Evolutionary conservation across 371 early-diverging fungal genomes (phyloP).

Genomic region (Actinomortierella wolfii): DNA sequence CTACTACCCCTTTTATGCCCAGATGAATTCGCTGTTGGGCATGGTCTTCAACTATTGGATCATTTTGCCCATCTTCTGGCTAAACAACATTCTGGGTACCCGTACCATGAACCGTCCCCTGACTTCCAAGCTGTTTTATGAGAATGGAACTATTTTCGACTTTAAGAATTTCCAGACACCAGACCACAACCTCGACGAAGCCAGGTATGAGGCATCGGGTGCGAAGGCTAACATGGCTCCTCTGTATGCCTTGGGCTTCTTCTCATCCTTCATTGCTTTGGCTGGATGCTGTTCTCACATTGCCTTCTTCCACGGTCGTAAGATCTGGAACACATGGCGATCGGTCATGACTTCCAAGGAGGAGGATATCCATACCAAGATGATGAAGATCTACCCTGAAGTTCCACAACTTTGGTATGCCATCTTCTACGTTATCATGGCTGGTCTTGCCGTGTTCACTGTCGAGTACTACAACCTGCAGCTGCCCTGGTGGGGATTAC

Average conservation of each 20-base stretch:
- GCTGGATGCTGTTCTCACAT: conserved; percentile 70
- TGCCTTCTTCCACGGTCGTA: conserved; percentile 51
- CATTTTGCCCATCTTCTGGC: conserved; percentile 68
- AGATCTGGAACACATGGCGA: conserved; percentile 49
- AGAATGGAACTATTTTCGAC: conserved; percentile 53
- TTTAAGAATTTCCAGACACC: conserved; percentile 54
- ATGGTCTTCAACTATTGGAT: conserved; percentile 73
- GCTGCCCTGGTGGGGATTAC: conserved; percentile 72
- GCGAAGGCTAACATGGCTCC: conserved; percentile 75
- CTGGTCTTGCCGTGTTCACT: conserved; percentile 57
- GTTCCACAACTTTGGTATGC: conserved; percentile 81
- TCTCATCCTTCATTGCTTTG: conserved; percentile 63
- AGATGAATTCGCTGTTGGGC: conserved; percentile 43
- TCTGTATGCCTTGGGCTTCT: conserved; percentile 73
- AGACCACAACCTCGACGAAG: conserved; percentile 53
- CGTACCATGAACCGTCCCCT: conserved; percentile 56
- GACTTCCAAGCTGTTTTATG: conserved; percentile 55
- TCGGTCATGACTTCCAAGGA: conserved; percentile 31
- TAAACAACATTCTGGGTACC: conserved; percentile 65
- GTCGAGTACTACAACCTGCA: conserved; percentile 61
- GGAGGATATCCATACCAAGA: conserved; percentile 71
- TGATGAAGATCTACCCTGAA: conserved; percentile 69
- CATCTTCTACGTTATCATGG: conserved; percentile 59
- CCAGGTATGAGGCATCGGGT: conserved; percentile 54
- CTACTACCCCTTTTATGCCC: conserved; percentile 27